Percentiles rank a stretch among this genome's conserved stretches.
These are phyloP conservation scores for Pseudogymnoascus sp. DNA, from an alignment of 2,329 filamentous ascomycete genomes.

Conservation along the genomic window DNA sequence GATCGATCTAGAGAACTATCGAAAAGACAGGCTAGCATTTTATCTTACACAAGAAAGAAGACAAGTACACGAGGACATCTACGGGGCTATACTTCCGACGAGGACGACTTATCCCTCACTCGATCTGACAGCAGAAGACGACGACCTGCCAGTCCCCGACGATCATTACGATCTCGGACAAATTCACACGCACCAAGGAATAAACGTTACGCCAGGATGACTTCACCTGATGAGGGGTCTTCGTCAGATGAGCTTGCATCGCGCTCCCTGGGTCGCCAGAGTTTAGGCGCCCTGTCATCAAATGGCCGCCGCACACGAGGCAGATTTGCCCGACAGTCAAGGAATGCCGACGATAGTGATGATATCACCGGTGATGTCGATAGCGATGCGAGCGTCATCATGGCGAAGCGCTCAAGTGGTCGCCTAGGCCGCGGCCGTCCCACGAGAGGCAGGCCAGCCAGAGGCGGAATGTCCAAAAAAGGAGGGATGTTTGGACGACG, in stretches of 20 bases:
- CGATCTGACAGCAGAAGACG: background rate
- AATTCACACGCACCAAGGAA: background rate
- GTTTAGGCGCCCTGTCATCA: background rate
- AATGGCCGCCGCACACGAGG: background rate
- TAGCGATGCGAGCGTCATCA: background rate
- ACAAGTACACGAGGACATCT: background rate
- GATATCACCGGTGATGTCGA: background rate
- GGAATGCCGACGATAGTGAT: background rate
- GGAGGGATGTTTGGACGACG: background rate
- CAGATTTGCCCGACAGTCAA: background rate
- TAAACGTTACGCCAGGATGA: background rate
- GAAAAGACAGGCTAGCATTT: slow-evolving; percentile 12
- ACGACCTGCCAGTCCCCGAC: background rate
- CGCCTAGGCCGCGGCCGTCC: slow-evolving; percentile 10
- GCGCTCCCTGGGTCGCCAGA: background rate
- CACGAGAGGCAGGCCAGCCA: slow-evolving; percentile 11
- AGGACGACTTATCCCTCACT: background rate
- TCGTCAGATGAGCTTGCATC: background rate
- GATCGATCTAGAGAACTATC: slow-evolving; percentile 7
- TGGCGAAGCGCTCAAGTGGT: slow-evolving; percentile 9
- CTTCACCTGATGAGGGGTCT: background rate
- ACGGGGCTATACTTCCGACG: background rate
- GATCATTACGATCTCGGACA: background rate
- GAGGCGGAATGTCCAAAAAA: background rate
- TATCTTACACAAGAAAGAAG: slow-evolving; percentile 7